Conservation (phyloP, 257 asterid genomes). For the Catharanthus roseus region DNA sequence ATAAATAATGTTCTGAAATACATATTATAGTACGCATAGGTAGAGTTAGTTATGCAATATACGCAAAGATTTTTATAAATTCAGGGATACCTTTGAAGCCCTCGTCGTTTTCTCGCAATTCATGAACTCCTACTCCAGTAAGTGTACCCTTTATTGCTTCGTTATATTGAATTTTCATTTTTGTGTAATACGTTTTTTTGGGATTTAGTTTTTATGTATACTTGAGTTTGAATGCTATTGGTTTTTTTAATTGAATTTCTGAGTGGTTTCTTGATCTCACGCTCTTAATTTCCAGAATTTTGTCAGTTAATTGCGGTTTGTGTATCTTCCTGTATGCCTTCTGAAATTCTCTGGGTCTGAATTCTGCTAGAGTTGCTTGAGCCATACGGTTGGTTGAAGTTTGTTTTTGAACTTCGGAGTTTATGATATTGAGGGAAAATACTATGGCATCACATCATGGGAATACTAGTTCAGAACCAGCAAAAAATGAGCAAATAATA, state of each 20-base stretch:
- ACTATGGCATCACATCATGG: constrained; percentile 66
- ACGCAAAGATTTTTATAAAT: background rate
- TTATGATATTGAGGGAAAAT: background rate
- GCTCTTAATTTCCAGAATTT: background rate
- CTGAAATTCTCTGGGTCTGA: background rate
- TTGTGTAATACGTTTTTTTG: background rate
- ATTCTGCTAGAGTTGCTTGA: constrained; percentile 6
- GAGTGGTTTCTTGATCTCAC: background rate
- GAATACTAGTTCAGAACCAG: constrained; percentile 55
- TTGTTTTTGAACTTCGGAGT: background rate
- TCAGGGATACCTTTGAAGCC: background rate
- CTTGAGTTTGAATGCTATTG: background rate
- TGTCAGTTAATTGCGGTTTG: background rate
- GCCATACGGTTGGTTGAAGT: background rate
- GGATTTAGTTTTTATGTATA: background rate
- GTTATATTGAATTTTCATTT: background rate
- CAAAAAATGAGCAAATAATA: constrained; percentile 81
- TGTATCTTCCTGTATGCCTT: background rate
- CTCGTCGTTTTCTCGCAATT: constrained; percentile 4
- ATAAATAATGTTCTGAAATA: too few species aligned
- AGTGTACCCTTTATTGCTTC: constrained; percentile 6
- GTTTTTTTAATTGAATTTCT: background rate
- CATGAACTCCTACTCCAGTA: constrained; percentile 1
- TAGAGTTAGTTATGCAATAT: background rate
- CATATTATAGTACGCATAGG: too few species aligned